These are phyloP conservation scores for Huiozyma naganishii DNA, from an alignment of 805 yeast genomes.

Conservation along the genomic window DNA sequence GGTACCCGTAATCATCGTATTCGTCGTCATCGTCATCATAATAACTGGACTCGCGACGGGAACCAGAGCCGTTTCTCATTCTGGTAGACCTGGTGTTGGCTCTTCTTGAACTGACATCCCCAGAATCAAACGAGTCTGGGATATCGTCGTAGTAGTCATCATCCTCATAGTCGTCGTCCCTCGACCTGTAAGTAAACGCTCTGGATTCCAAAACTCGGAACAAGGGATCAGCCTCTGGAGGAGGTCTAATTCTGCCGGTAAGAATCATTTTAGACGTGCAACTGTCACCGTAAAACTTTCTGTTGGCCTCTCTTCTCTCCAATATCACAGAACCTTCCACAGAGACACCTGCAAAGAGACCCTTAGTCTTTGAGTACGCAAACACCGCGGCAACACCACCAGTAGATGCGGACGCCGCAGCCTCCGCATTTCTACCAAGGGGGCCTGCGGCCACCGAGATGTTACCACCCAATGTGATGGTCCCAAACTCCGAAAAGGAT, in stretches of 20 bases:
- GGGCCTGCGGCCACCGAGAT: conserved; percentile 96
- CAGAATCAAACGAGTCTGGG: conserved; percentile 34
- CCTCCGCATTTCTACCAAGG: conserved; percentile 93
- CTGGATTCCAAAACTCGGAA: conserved; percentile 78
- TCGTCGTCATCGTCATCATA: conserved; percentile 13
- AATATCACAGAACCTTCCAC: conserved; percentile 91
- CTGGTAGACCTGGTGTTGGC: conserved; percentile 16
- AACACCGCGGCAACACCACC: conserved; percentile 84
- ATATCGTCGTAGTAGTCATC: conserved; percentile 56
- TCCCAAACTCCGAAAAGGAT: conserved; percentile 87
- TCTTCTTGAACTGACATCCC: conserved; percentile 24
- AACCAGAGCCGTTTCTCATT: conserved; percentile 4
- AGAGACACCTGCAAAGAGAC: conserved; percentile 94
- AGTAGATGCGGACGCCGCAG: conserved; percentile 87
- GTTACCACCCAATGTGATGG: conserved; percentile 91
- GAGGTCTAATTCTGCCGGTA: conserved; percentile 82
- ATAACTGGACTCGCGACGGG: conserved; percentile 16
- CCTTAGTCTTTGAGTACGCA: conserved; percentile 90
- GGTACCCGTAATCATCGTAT: conserved; percentile 20
- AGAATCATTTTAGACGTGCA: conserved; percentile 83
- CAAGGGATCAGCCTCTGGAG: conserved; percentile 80
- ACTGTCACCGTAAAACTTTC: conserved; percentile 82
- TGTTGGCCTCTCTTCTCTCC: conserved; percentile 95
- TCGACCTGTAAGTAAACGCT: conserved; percentile 53
- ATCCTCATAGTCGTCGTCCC: conserved; percentile 46